Evolutionary conservation across 208 protist genomes (phyloP).

Genomic region (Acanthamoeba lenticulata): DNA sequence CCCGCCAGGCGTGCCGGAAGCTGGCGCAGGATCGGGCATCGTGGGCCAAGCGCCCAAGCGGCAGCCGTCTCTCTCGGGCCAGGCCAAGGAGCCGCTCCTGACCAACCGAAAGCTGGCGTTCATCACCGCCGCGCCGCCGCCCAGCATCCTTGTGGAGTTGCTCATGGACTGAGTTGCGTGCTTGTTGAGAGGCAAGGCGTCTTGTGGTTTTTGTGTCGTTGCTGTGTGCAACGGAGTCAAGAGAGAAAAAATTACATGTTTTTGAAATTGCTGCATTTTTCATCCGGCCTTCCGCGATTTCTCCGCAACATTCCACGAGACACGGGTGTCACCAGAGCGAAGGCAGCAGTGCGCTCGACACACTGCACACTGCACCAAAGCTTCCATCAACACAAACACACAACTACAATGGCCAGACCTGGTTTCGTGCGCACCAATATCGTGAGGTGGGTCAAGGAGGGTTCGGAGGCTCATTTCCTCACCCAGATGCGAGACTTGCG

Average conservation of each 20-base stretch:
- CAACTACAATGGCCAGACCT: not conserved
- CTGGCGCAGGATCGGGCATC: too few relatives aligned
- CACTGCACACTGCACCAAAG: too few relatives aligned
- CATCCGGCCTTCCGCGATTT: not conserved
- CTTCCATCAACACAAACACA: not conserved
- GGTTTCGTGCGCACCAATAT: constrained; percentile 22
- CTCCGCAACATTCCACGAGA: not conserved
- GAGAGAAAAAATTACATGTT: too few relatives aligned
- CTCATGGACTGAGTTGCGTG: not conserved
- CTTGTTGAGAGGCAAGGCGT: not conserved
- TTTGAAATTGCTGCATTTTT: not conserved
- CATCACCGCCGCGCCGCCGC: constrained; percentile 31
- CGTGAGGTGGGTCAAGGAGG: constrained; percentile 40
- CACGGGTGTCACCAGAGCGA: too few relatives aligned
- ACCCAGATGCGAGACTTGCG: constrained; percentile 22
- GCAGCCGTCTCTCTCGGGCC: not conserved
- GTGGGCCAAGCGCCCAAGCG: not conserved
- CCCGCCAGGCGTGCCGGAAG: too few relatives aligned
- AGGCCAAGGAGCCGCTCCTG: constrained; percentile 29
- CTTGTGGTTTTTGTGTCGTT: too few relatives aligned
- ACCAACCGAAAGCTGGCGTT: constrained; percentile 43
- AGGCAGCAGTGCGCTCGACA: too few relatives aligned
- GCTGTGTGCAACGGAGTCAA: not conserved
- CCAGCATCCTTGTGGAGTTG: constrained; percentile 40
- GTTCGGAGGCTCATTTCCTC: not conserved